Conservation (phyloP, 2,329 filamentous ascomycete genomes). For the Cercospora sp. region DNA sequence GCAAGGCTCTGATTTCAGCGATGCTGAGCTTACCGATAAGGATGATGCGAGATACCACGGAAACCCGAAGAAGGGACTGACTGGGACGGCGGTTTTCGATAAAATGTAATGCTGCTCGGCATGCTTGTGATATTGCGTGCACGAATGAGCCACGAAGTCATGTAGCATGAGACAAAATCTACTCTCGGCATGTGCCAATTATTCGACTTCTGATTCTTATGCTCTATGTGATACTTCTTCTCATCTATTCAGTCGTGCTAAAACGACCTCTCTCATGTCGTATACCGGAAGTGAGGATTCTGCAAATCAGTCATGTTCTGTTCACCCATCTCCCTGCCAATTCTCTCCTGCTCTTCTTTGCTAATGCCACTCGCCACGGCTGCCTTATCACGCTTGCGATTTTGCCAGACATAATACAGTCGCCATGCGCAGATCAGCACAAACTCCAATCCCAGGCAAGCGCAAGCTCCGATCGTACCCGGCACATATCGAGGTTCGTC, state of each 20-base stretch:
- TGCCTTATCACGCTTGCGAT: conserved; percentile 34
- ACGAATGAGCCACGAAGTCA: neutral
- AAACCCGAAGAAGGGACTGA: conserved; percentile 28
- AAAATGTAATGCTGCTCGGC: conserved; percentile 37
- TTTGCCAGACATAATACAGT: conserved; percentile 44
- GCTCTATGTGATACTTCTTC: neutral
- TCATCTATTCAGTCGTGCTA: neutral
- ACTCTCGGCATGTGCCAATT: neutral
- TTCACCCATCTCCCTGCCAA: conserved; percentile 66
- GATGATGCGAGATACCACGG: conserved; percentile 33
- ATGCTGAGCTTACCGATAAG: conserved; percentile 25
- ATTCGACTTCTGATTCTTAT: neutral
- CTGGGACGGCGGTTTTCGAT: conserved; percentile 40
- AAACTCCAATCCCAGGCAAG: conserved; percentile 38
- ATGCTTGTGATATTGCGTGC: neutral
- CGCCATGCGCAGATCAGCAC: conserved; percentile 45
- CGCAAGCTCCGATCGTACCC: conserved; percentile 44
- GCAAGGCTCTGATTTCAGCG: conserved; percentile 26
- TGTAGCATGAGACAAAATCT: conserved; percentile 5
- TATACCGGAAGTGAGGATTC: conserved; percentile 36
- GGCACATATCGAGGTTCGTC: conserved; percentile 50
- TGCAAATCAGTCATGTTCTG: conserved; percentile 68
- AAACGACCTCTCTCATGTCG: conserved; percentile 9
- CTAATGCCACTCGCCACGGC: conserved; percentile 30
- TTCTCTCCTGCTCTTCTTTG: conserved; percentile 63